Evolutionary conservation across 768 basidiomycete genomes (phyloP).

Genomic region (Rhodosporidiobolus odoratus): DNA sequence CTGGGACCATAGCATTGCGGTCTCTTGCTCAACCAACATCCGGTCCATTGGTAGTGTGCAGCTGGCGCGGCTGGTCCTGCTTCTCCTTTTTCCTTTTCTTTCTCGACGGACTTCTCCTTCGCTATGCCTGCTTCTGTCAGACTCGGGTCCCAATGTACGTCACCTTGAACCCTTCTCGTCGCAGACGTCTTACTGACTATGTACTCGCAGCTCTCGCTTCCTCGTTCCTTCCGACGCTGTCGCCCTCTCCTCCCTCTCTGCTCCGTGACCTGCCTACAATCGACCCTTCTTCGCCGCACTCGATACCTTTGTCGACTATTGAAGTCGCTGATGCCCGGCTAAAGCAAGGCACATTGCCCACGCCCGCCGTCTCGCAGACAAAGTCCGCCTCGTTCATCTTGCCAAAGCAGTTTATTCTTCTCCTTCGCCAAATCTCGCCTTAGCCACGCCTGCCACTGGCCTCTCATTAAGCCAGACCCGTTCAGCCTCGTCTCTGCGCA

Average conservation of each 20-base stretch:
- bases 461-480: neutral
- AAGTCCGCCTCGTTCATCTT: slow-evolving; percentile 1
- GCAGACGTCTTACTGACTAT: neutral
- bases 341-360: neutral
- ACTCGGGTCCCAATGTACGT: no score
- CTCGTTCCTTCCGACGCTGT: neutral
- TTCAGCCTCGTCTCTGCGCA: neutral
- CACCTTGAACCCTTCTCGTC: neutral
- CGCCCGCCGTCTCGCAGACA: slow-evolving; percentile 10
- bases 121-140: neutral
- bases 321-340: neutral
- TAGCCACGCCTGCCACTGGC: neutral
- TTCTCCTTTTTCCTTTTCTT: neutral
- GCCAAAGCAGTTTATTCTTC: neutral
- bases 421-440: neutral
- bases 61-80: neutral
- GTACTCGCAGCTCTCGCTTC: neutral
- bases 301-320: neutral
- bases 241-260: neutral
- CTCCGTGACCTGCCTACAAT: no score
- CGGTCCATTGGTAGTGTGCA: no score
- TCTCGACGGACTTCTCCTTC: neutral
- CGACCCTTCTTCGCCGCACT: neutral
- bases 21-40: no score
- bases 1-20: no score